Evolutionary conservation across 2,329 filamentous ascomycete genomes (phyloP), one percentile per base, ranked within the genome.

Genomic region (Pseudocercospora eumusae): DNA sequence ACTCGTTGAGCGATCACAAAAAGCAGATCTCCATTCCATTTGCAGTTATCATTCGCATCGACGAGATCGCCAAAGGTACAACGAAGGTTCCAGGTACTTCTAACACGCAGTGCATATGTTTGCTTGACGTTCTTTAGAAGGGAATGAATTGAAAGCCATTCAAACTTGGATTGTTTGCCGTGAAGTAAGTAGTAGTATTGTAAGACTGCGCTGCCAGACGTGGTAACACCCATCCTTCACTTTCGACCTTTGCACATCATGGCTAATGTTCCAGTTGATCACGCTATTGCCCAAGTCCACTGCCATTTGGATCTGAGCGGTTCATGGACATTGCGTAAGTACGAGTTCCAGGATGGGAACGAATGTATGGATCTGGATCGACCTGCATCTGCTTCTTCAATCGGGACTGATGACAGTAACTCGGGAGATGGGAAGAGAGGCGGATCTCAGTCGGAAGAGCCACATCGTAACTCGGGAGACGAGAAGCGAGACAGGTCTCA

Each of bases 1-100:
- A 52, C 25, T 25, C 15, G 47, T 23, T n/a, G 47, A 52, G 47
- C 15, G 25, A 52, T 52, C 47, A 52, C 47, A 23, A 52, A 52
- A 52, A 28, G 47, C 23, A 52, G 47, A 28, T 28, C 25, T 28
- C n/a, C 47, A 52, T 52, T n/a, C 15, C 23, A 52, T 1, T 28
- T 13, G 21, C 47, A 52, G 18, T n/a, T 8, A 40, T 18, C 15
- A 40, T 40, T 18, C 36, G 33, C 3, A 10, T 31, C 28, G 28
- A 11, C 28, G 9, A 33, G 1, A 33, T 33, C 10, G 31, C 31
- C 31, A 33, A 33, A 33, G 3, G 31, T 33, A 33, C 13, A 18
- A 40, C 7, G 36, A 40, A n/a, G 36, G 36, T 18, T 40, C 36
- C 4, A 8, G 15, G 13, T 40, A 15, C 15, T n/a, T 40, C 15